A percentile compares a stretch with the other conserved stretches of the same genome.
These are phyloP conservation scores for fission yeast (Schizosaccharomyces pombe) DNA, from an alignment of 805 yeast genomes.

Conservation along the genomic window DNA sequence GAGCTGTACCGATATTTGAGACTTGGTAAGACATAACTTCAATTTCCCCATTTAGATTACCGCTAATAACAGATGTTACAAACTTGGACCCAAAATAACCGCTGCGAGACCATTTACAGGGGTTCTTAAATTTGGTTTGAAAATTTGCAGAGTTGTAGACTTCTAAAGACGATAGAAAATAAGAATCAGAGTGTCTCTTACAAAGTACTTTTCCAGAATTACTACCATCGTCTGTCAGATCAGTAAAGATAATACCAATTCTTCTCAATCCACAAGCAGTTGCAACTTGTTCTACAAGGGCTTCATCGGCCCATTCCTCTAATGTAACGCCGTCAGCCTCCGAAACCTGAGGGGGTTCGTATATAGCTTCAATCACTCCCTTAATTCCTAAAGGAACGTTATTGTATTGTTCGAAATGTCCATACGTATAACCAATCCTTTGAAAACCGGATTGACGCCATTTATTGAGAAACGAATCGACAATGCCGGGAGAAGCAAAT, in stretches of 20 bases:
- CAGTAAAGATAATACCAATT: constrained; percentile 76
- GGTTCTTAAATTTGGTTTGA: constrained; percentile 43
- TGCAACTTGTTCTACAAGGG: constrained; percentile 33
- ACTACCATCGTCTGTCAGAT: constrained; percentile 63
- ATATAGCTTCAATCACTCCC: constrained; percentile 80
- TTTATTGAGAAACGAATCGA: constrained; percentile 64
- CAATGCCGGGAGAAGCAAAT: constrained; percentile 45
- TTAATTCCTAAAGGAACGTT: constrained; percentile 80
- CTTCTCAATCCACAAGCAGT: constrained; percentile 34
- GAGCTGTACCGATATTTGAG: constrained; percentile 63
- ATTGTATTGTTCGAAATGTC: constrained; percentile 53
- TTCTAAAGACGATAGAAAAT: constrained; percentile 74
- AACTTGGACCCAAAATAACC: constrained; percentile 67
- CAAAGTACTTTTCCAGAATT: constrained; percentile 78
- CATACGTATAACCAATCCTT: constrained; percentile 66
- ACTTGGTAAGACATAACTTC: constrained; percentile 84
- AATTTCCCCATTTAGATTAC: constrained; percentile 71
- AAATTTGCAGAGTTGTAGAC: constrained; percentile 57
- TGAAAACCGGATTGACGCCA: constrained; percentile 85
- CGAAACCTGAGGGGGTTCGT: constrained; percentile 75
- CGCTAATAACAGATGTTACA: constrained; percentile 79
- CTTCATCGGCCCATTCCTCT: constrained; percentile 29
- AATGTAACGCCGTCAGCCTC: constrained; percentile 68
- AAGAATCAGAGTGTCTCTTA: constrained; percentile 78
- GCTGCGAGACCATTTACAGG: constrained; percentile 35